Base-by-base conservation (phyloP, 176 grass and related monocot genomes). In the Carex myosuroides region DNA sequence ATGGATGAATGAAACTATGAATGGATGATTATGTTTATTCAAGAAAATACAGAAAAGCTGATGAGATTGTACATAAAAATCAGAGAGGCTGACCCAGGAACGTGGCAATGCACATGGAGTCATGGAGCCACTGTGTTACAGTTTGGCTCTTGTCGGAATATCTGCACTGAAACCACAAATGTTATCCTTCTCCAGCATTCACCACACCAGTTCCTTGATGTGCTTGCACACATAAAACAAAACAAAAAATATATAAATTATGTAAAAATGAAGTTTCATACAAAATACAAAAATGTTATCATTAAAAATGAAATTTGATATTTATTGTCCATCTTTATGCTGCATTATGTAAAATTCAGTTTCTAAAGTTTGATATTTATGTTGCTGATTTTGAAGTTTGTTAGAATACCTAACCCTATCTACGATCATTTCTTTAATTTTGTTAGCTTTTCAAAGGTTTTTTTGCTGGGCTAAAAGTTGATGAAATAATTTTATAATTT, bases 21-120 rank as follows among this genome's bases (percentile, higher is more conserved):
- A 16, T 8, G 72, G 11, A 29, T 76, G 72, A 76, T 32, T 56
- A 33, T 56, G 9, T 57, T 77, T 17, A 77, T 77, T 77, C 5
- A 56, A 30, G 24, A 77, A 29, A 77, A 55, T 5, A 77, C 73
- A 77, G 21, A 56, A 77, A 77, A 77, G 73, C 50, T 77, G 50
- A 55, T 17, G 73, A 30, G 22, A 32, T 32, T 4, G 50, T 77
- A 77, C 73, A 56, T 56, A 18, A 14, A 17, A 32, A 57, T 32
- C 46, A 77, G 73, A 77, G 73, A 77, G 44, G 5, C 72, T 53
- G 72, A 76, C 72, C 16, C 22, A 53, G 12, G 8, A 77, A 77
- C 73, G 50, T 77, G 73, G 24, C 3, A 0, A 1, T 29, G 50
- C 73, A 77, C 73, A 56, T 77, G 73, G 73, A 54, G 46, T 55